Evolutionary conservation across 2,329 filamentous ascomycete genomes (phyloP), one percentile per base, ranked within the genome.

Genomic region (Aspergillus novofumigatus): DNA sequence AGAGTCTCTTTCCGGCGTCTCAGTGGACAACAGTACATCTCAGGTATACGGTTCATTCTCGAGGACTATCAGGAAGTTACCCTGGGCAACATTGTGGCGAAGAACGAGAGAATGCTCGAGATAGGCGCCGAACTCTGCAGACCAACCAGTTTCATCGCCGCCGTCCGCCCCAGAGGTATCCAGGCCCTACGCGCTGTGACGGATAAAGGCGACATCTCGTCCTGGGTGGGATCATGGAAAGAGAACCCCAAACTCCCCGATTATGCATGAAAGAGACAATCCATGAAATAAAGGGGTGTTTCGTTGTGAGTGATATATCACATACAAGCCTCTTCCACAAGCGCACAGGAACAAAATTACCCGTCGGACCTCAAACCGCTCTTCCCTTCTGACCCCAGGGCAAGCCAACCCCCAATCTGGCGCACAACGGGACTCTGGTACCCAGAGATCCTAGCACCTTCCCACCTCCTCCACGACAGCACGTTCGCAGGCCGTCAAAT

Each of bases 341-440:
- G 32, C 11, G 2, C 32, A 35, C 11, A 3, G n/a, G n/a, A n/a
- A n/a, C n/a, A n/a, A n/a, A n/a, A n/a, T n/a, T n/a, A n/a, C n/a
- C n/a, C n/a, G 44, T 23, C 54, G 14, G 42, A n/a, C 21, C 29
- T 49, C 28, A 53, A 60, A 28, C 53, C 61, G n/a, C 53, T 58
- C 26, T 55, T 56, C 11, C 50, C 52, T 14, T 41, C 56, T 9
- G 48, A 57, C 25, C 44, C 62, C 29, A 48, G 47, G 32, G 38
- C 25, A 21, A 55, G 38, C 59, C n/a, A n/a, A 55, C 21, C 54
- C 59, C 4, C 58, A n/a, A n/a, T 56, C 11, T 52, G 62, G 14
- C 58, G 57, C n/a, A 59, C 58, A 35, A 59, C 55, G 8, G 62
- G 56, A 20, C 54, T 66, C 38, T 66, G 64, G 64, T 66, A 65